Base-by-base conservation (phyloP, 2,329 filamentous ascomycete genomes). In the Cordyceps farinosa region DNA sequence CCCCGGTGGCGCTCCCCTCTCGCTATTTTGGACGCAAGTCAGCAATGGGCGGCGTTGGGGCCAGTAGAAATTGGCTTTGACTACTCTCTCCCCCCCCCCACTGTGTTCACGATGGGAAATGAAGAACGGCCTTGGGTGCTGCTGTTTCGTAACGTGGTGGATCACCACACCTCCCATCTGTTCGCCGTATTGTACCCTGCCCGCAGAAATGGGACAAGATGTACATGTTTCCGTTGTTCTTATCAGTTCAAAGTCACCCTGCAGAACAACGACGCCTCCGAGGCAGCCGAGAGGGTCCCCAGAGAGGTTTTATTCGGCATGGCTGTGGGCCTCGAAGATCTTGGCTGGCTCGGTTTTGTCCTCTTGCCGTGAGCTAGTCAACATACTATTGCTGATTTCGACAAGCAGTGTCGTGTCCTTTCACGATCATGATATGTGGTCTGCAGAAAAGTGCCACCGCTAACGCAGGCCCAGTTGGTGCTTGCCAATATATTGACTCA, bases 261-360 rank as follows among this genome's bases (percentile, higher is more conserved):
- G 47, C 22, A 58, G 48, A 11, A 1, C 51, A 5, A 52, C 34
- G 36, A 40, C 38, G 57, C 57, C 50, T 30, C 57, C 57, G 57
- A 51, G 47, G 57, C 57, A 51, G 34, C 57, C 57, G 51, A 61
- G 51, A 54, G 50, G 50, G 40, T 54, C 38, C 22, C 22, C 22
- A 38, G 48, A 53, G 50, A 47, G 38, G 32, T n/a, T 51, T 51
- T 36, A 34, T 60, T 44, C 40, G 59, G 59, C 42, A 38, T 32
- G 30, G n/a, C 32, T 54, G 59, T 61, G 59, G 59, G 51, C 50
- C 59, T 47, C 52, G 50, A 53, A 61, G 59, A 61, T 61, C 59
- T 61, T 61, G 59, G 50, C 59, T 61, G 9, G 22, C 36, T 60
- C 8, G 5, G 27, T 42, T 55, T 32, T 51, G 47, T 13, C n/a